These are phyloP conservation scores for Arthromyces matolae DNA, from an alignment of 768 basidiomycete species.

Conservation along the genomic window DNA sequence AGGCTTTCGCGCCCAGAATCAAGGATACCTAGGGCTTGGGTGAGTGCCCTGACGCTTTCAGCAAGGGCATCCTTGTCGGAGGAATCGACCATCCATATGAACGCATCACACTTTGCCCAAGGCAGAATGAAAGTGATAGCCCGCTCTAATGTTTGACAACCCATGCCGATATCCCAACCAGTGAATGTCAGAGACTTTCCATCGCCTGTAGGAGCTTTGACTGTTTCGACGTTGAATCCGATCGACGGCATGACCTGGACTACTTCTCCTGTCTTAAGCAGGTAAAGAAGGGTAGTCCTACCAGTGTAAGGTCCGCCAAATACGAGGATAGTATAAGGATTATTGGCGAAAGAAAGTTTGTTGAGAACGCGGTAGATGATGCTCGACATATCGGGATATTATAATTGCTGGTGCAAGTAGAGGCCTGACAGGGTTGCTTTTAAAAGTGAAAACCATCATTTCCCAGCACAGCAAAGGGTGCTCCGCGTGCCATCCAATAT, in stretches of 20 bases:
- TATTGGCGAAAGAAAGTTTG: slow-evolving; percentile 15
- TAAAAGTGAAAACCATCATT: neutral
- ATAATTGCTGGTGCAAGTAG: neutral
- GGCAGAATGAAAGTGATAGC: slow-evolving; percentile 29
- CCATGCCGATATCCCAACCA: slow-evolving; percentile 61
- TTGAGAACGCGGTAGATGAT: slow-evolving; percentile 3
- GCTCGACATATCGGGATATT: slow-evolving; percentile 1
- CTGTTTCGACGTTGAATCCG: slow-evolving; percentile 59
- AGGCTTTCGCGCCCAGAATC: slow-evolving; percentile 5
- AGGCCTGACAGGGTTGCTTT: too few relatives aligned
- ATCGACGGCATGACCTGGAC: slow-evolving; percentile 38
- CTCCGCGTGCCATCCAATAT: too few relatives aligned
- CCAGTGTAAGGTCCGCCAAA: slow-evolving; percentile 38
- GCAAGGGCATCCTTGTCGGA: slow-evolving; percentile 39
- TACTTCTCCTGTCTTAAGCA: slow-evolving; percentile 36
- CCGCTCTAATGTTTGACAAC: slow-evolving; percentile 42
- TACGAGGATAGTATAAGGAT: slow-evolving; percentile 22
- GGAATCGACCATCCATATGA: slow-evolving; percentile 67
- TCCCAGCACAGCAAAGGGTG: too few relatives aligned
- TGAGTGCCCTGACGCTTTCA: slow-evolving; percentile 50
- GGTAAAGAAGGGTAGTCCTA: slow-evolving; percentile 46
- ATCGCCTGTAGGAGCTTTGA: slow-evolving; percentile 24
- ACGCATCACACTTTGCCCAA: slow-evolving; percentile 38
- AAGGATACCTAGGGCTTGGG: slow-evolving; percentile 30
- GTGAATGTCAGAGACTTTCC: slow-evolving; percentile 43